Conservation (phyloP, 1,139 yeast species). For the Scheffersomyces stambukii region DNA sequence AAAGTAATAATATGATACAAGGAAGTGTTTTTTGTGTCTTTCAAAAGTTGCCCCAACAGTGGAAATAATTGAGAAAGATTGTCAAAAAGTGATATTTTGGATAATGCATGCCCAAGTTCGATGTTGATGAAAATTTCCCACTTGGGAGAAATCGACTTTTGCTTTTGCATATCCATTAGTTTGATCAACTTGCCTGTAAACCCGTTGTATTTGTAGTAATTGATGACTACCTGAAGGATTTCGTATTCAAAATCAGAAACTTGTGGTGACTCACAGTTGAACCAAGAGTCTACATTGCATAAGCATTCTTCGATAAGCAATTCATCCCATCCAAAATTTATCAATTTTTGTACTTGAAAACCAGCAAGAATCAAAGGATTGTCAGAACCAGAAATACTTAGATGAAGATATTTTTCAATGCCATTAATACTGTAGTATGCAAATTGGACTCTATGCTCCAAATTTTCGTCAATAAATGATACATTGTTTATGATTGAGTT, state of each 20-base stretch:
- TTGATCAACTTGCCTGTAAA: constrained; percentile 23
- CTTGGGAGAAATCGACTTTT: constrained; percentile 2
- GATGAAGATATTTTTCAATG: constrained; percentile 12
- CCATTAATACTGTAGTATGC: constrained; percentile 21
- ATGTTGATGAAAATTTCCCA: constrained; percentile 10
- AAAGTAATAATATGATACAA: constrained; percentile 18
- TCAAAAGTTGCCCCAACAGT: constrained; percentile 14
- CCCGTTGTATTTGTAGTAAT: constrained; percentile 34
- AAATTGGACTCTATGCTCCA: constrained; percentile 13
- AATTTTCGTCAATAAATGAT: constrained; percentile 9
- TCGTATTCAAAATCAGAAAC: constrained; percentile 19
- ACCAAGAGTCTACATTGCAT: constrained; percentile 4
- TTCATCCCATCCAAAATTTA: constrained; percentile 20
- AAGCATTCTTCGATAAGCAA: constrained; percentile 11
- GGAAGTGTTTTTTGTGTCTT: constrained; percentile 7
- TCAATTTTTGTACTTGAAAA: constrained; percentile 15
- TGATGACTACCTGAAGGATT: constrained; percentile 26
- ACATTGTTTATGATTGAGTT: constrained; percentile 14
- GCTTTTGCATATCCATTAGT: constrained; percentile 14
- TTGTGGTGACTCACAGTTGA: neutral
- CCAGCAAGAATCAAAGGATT: constrained; percentile 16
- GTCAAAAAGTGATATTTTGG: constrained; percentile 9
- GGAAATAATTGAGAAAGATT: constrained; percentile 14
- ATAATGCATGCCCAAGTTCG: constrained; percentile 13
- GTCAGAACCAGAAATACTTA: constrained; percentile 4